A percentile compares a stretch with the other conserved stretches of the same genome.
Conservation (phyloP, 1,139 yeast genomes). For the Trichomonascaceae sp. region DNA sequence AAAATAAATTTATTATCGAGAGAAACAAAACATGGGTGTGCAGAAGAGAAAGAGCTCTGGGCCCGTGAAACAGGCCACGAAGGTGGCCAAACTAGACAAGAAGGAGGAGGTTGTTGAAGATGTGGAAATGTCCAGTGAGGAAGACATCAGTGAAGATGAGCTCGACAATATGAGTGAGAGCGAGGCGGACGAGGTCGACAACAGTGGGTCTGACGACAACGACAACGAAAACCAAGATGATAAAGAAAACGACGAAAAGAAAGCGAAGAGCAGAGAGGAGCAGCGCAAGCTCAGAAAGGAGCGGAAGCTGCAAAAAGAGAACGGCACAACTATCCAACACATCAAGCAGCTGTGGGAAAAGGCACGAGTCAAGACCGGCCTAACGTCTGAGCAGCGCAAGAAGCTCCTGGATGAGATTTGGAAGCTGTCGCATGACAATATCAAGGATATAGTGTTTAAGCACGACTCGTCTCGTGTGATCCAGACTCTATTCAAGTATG, state of each 20-base stretch:
- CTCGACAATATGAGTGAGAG: constrained; percentile 15
- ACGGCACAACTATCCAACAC: constrained; percentile 74
- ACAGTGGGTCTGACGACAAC: constrained; percentile 8
- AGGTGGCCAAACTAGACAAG: constrained; percentile 4
- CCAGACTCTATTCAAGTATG: constrained; percentile 81
- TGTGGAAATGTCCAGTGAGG: constrained; percentile 6
- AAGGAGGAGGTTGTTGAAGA: constrained; percentile 7
- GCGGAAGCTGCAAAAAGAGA: constrained; percentile 74
- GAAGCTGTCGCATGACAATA: constrained; percentile 63
- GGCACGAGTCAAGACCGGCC: constrained; percentile 70
- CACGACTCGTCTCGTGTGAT: constrained; percentile 96
- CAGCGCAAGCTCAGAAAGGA: constrained; percentile 69
- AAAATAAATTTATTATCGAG: no score
- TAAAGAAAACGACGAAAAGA: constrained; percentile 20
- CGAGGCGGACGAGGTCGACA: constrained; percentile 19
- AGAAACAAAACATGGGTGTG: no score
- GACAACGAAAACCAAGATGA: constrained; percentile 18
- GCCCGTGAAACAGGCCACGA: no score
- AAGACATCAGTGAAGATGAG: constrained; percentile 18
- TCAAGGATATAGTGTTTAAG: constrained; percentile 77
- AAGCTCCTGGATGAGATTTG: constrained; percentile 75
- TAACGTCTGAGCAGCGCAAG: constrained; percentile 66
- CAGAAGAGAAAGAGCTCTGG: no score
- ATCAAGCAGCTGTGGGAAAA: constrained; percentile 88
- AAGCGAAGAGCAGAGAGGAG: constrained; percentile 31